A percentile compares a stretch with the other conserved stretches of the same genome.
Evolutionary conservation across 805 yeast genomes (phyloP).

Genomic region (Maudiozyma bulderi): DNA sequence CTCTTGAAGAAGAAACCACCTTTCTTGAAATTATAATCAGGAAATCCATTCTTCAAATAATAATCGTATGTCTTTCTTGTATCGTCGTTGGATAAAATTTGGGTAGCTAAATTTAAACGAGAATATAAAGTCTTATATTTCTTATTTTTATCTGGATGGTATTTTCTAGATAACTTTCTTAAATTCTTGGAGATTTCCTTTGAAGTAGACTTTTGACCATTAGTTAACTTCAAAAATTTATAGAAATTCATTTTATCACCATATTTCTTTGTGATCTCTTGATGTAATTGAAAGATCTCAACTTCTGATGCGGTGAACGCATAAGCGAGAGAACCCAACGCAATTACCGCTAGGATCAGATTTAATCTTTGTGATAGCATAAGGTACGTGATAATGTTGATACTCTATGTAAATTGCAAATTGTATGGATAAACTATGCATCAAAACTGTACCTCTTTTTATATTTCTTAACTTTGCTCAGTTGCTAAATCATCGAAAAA

Average conservation of each 20-base stretch:
- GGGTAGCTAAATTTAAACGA: slow-evolving; percentile 64
- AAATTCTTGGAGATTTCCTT: slow-evolving; percentile 57
- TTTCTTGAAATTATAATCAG: slow-evolving; percentile 64
- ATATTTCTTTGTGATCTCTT: slow-evolving; percentile 51
- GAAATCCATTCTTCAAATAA: slow-evolving; percentile 76
- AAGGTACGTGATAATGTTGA: too few species aligned
- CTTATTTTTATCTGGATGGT: slow-evolving; percentile 78
- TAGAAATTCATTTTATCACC: slow-evolving; percentile 59
- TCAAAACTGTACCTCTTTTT: not conserved
- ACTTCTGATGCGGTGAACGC: slow-evolving; percentile 61
- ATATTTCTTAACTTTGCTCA: not conserved
- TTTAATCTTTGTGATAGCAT: too few species aligned
- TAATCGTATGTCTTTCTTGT: slow-evolving; percentile 72
- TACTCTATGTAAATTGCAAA: too few species aligned
- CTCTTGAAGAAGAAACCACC: slow-evolving; percentile 44
- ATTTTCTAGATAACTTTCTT: slow-evolving; percentile 55
- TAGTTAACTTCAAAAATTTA: slow-evolving; percentile 47
- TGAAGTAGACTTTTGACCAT: slow-evolving; percentile 32
- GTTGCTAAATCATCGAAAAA: not conserved
- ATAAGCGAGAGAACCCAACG: slow-evolving; percentile 25
- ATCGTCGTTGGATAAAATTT: slow-evolving; percentile 54
- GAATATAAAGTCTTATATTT: slow-evolving; percentile 50
- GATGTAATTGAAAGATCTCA: slow-evolving; percentile 68
- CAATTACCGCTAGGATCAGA: slow-evolving; percentile 3
- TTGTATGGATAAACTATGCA: too few species aligned